Conservation (phyloP, 1,284 basidiomycete genomes). For the Hymenochaete sp. region DNA sequence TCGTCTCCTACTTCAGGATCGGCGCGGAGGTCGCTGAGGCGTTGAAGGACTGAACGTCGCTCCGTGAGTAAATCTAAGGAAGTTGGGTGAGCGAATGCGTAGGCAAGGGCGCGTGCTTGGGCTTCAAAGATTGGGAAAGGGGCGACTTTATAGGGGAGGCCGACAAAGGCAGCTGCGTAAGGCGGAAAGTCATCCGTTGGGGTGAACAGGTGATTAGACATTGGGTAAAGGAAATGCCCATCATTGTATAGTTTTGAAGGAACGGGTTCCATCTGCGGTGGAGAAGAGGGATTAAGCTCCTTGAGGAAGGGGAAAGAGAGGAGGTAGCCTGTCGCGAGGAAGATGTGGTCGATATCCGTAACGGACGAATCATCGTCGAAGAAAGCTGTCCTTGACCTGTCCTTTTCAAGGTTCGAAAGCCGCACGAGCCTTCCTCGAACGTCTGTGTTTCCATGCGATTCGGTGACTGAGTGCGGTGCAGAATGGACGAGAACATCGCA, state of each 20-base stretch:
- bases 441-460: conserved; percentile 34
- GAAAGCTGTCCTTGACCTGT: conserved; percentile 31
- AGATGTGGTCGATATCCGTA: conserved; percentile 46
- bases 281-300: conserved; percentile 24
- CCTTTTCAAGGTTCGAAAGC: conserved; percentile 32
- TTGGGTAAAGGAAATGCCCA: conserved; percentile 53
- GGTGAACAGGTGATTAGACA: conserved; percentile 46
- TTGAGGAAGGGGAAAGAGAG: conserved; percentile 54
- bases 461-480: conserved; percentile 24
- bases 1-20: conserved; percentile 25
- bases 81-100: conserved; percentile 42
- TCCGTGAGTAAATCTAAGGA: conserved; percentile 42
- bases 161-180: conserved; percentile 53
- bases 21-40: conserved; percentile 35
- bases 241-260: conserved; percentile 50
- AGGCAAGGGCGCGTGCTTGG: conserved; percentile 51
- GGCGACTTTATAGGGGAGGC: conserved; percentile 44
- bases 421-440: conserved; percentile 35
- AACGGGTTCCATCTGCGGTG: conserved; percentile 40
- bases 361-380: conserved; percentile 55
- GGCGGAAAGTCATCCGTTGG: conserved; percentile 39
- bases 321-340: conserved; percentile 70
- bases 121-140: conserved; percentile 63
- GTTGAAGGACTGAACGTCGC: conserved; percentile 36
- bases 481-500: conserved; percentile 49